Evolutionary conservation across 148 eudicot genomes (phyloP).

Genomic region (Gaultheria prostrata): DNA sequence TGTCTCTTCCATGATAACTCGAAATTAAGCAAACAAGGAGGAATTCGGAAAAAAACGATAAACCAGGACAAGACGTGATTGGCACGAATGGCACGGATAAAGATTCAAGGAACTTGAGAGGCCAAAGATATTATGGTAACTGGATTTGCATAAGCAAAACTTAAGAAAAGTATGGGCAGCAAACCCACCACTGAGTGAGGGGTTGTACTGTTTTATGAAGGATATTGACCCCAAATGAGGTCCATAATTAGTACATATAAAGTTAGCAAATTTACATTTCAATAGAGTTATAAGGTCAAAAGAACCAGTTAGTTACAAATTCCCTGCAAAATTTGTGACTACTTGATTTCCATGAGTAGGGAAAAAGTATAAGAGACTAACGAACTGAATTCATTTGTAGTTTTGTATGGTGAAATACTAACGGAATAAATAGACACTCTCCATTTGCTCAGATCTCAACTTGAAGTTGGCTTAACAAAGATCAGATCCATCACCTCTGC

Average conservation of each 20-base stretch:
- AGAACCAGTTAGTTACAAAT: conserved; percentile 39
- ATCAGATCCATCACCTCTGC: conserved; percentile 40
- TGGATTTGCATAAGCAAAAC: conserved; percentile 35
- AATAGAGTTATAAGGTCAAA: conserved; percentile 38
- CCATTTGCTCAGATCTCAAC: conserved; percentile 38
- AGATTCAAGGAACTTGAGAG: conserved; percentile 64
- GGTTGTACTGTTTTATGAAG: conserved; percentile 30
- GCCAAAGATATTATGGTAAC: conserved; percentile 38
- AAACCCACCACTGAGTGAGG: conserved; percentile 22
- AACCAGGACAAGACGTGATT: conserved; percentile 11
- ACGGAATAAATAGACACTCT: conserved; percentile 22
- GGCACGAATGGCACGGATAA: conserved; percentile 22
- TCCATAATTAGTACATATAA: conserved; percentile 18
- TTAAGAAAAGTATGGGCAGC: conserved; percentile 27
- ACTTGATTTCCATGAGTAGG: conserved; percentile 45
- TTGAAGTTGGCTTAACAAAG: conserved; percentile 29
- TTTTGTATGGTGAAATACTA: conserved; percentile 19
- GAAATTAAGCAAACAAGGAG: conserved; percentile 15
- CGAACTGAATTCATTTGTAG: conserved; percentile 34
- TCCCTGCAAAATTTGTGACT: conserved; percentile 25
- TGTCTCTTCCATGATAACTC: conserved; percentile 79
- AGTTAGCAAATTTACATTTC: conserved; percentile 41
- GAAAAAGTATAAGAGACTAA: conserved; percentile 28
- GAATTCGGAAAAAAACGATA: conserved; percentile 21
- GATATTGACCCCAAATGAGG: conserved; percentile 27